These are phyloP conservation scores for Xylaria scruposa DNA, from an alignment of 495 filamentous ascomycete species.

Conservation along the genomic window DNA sequence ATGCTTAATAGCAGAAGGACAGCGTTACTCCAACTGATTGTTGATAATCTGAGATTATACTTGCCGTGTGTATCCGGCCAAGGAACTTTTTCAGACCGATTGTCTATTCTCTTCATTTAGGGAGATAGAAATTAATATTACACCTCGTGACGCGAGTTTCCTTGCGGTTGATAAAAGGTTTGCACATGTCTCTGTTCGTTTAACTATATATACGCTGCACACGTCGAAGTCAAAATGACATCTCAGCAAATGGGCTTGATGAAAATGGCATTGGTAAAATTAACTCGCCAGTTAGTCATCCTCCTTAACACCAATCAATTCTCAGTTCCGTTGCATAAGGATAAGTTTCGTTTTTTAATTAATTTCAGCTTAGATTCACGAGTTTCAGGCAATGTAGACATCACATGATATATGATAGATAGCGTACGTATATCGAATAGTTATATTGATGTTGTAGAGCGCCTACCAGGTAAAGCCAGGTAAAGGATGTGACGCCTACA, in stretches of 20 bases:
- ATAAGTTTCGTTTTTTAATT: background rate
- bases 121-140: background rate
- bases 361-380: background rate
- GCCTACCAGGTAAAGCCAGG: background rate
- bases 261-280: background rate
- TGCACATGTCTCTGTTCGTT: background rate
- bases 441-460: background rate
- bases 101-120: background rate
- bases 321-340: background rate
- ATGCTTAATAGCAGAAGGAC: background rate
- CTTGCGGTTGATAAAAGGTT: background rate
- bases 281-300: background rate
- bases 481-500: background rate
- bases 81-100: too few species aligned
- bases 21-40: background rate
- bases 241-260: background rate
- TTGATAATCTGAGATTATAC: background rate
- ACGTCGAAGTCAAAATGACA: background rate
- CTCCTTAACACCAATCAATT: background rate
- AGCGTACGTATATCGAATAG: background rate
- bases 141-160: background rate
- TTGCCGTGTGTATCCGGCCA: background rate
- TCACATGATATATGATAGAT: background rate
- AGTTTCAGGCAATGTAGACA: background rate
- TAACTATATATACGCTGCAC: background rate